Base-by-base conservation (phyloP, 139 green algal species). In the Tetraselmis chui region DNA sequence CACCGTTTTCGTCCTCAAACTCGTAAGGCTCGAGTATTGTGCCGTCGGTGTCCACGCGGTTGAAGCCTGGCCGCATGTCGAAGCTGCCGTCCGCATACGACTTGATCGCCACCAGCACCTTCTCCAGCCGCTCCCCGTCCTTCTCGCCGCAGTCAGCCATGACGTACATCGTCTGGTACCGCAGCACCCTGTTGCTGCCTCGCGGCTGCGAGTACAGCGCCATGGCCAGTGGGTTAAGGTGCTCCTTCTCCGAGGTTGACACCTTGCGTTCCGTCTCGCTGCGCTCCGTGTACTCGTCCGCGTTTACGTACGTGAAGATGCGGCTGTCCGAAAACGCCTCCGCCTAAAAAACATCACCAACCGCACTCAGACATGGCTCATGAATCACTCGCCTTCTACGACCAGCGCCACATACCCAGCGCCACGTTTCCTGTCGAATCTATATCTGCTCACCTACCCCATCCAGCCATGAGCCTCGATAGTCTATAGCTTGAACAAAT, bases 51-150 rank as follows among this genome's bases (percentile, higher is more conserved):
- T 84, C 88, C 0, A 25, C 26, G 2, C 79, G 31, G 59, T n/a
- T 86, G 85, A 93, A 92, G n/a, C 88, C 88, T 22, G 89, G 89
- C 31, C 81, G 78, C 89, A 93, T 93, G 83, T 91, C 88, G 80
- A 93, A 91, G 77, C 86, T 89, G 78, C 89, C 89, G 30, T 91
- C 85, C 0, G 87, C 79, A 84, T 90, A 89, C 27, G 88, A 85
- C 23, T 85, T 84, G 75, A 93, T 81, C 23, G 75, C 78, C 29
- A 89, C 85, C 31, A 93, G 84, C 29, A 91, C 83, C 76, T 88
- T 77, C 80, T 80, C 84, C n/a, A 59, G 24, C 31, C 59, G 28
- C 29, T 45, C 2, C 45, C 28, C 29, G 28, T 82, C 82, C 82
- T 85, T 84, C 58, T 89, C 84, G 30, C 82, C 81, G 24, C 22